phyloP scores from a whole-genome alignment of 2,329 filamentous ascomycete genomes.

The Plectosphaerella plurivora region DNA sequence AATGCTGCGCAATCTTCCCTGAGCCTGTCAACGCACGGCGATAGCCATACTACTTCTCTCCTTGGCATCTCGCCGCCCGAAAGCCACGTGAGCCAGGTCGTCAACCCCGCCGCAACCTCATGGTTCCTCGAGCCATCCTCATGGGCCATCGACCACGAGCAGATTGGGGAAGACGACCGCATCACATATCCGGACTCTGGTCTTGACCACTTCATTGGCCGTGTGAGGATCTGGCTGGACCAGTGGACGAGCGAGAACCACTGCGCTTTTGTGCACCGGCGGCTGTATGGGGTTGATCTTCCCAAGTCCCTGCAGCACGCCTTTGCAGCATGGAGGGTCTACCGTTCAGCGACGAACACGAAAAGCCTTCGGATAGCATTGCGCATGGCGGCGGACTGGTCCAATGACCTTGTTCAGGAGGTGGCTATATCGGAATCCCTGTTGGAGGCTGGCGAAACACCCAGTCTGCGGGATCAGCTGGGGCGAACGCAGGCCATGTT shows the following conservation, averaged over 20 bases:
- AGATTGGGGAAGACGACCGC: not conserved
- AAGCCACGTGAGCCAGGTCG: not conserved
- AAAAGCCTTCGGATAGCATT: slow-evolving; percentile 3
- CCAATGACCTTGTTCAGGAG: not conserved
- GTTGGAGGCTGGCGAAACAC: slow-evolving; percentile 2
- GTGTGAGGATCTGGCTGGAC: slow-evolving; percentile 11
- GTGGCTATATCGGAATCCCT: not conserved
- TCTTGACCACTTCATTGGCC: slow-evolving; percentile 7
- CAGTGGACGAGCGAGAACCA: slow-evolving; percentile 13
- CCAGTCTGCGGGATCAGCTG: slow-evolving; percentile 8
- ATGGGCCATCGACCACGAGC: not conserved
- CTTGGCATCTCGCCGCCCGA: not conserved
- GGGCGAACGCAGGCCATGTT: slow-evolving; percentile 17
- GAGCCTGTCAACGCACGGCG: not conserved
- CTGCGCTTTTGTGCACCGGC: slow-evolving; percentile 17
- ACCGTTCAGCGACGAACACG: slow-evolving; percentile 1
- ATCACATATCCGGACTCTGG: not conserved
- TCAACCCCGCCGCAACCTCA: not conserved
- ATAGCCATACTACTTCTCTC: not conserved
- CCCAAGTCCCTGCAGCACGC: slow-evolving; percentile 13
- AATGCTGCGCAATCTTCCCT: not conserved
- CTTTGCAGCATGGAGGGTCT: slow-evolving; percentile 6
- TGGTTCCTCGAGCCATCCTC: not conserved
- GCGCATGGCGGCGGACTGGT: not conserved
- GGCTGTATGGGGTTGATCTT: slow-evolving; percentile 13